Percentiles rank a stretch among this genome's conserved stretches.
These are phyloP conservation scores for Saccharomyces hybrid DNA, from an alignment of 1,139 yeast genomes.

Conservation along the genomic window DNA sequence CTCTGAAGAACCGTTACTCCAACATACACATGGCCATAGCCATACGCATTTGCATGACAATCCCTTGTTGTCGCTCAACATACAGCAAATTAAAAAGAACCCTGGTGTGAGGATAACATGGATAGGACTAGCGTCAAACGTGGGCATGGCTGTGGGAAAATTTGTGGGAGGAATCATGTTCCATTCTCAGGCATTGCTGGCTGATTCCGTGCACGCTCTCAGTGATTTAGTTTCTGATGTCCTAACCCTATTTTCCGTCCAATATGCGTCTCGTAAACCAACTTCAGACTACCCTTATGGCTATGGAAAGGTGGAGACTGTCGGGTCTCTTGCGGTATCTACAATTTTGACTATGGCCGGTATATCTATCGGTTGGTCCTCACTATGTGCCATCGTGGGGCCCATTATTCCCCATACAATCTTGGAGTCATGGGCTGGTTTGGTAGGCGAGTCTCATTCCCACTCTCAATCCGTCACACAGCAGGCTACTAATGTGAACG, in stretches of 20 bases:
- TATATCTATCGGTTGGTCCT: constrained; percentile 83
- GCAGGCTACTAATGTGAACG: constrained; percentile 67
- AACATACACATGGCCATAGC: constrained; percentile 32
- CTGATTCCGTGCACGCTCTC: constrained; percentile 89
- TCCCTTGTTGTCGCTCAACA: constrained; percentile 33
- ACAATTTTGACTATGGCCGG: constrained; percentile 82
- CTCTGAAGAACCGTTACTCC: constrained; percentile 29
- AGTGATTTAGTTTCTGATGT: constrained; percentile 87
- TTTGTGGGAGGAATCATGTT: constrained; percentile 84
- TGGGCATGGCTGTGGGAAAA: constrained; percentile 79
- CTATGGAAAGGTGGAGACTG: constrained; percentile 85
- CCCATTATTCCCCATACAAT: constrained; percentile 54
- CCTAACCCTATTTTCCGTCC: constrained; percentile 81
- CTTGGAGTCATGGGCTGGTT: constrained; percentile 37
- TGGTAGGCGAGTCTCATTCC: constrained; percentile 31
- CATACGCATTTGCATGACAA: constrained; percentile 35
- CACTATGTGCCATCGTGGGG: constrained; percentile 62
- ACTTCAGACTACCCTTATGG: constrained; percentile 70
- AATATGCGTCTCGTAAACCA: constrained; percentile 65
- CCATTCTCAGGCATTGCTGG: constrained; percentile 89
- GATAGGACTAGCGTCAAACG: constrained; percentile 78
- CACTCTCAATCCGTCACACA: constrained; percentile 39
- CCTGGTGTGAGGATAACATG: constrained; percentile 93
- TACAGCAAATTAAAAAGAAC: constrained; percentile 42
- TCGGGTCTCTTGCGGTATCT: constrained; percentile 85